These are phyloP conservation scores for Prunus fruticosa DNA, from an alignment of 306 rosid genomes.

Conservation along the genomic window DNA sequence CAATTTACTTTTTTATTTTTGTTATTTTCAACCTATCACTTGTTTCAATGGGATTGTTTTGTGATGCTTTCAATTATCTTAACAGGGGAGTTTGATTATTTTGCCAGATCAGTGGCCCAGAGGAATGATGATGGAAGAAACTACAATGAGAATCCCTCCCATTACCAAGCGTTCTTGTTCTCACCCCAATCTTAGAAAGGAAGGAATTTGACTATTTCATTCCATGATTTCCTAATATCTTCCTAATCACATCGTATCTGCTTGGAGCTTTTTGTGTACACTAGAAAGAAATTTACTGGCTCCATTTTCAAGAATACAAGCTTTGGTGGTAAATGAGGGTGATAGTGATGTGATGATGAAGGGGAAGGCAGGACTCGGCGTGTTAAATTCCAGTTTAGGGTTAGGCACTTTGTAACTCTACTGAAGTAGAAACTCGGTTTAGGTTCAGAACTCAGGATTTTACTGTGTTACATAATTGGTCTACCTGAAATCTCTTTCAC, in stretches of 20 bases:
- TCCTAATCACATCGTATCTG: constrained; percentile 6
- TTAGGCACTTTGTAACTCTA: constrained; percentile 33
- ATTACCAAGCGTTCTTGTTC: constrained; percentile 18
- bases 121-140: constrained; percentile 32
- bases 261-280: constrained; percentile 35
- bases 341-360: constrained; percentile 20
- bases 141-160: constrained; percentile 12
- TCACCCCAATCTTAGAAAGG: constrained; percentile 10
- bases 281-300: constrained; percentile 25
- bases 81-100: constrained; percentile 49
- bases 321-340: constrained; percentile 4
- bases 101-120: constrained; percentile 37
- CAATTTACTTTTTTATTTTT: not conserved
- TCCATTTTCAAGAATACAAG: constrained; percentile 17
- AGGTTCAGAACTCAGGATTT: constrained; percentile 21
- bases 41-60: constrained; percentile 21
- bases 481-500: constrained; percentile 3
- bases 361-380: constrained; percentile 18
- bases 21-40: not conserved
- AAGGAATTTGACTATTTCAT: constrained; percentile 10
- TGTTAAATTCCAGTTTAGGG: constrained; percentile 9
- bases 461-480: not conserved
- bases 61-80: constrained; percentile 30
- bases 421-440: constrained; percentile 17
- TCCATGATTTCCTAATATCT: constrained; percentile 4